Conservation (phyloP, 345 rosid species). For the Euphorbia lathyris region DNA sequence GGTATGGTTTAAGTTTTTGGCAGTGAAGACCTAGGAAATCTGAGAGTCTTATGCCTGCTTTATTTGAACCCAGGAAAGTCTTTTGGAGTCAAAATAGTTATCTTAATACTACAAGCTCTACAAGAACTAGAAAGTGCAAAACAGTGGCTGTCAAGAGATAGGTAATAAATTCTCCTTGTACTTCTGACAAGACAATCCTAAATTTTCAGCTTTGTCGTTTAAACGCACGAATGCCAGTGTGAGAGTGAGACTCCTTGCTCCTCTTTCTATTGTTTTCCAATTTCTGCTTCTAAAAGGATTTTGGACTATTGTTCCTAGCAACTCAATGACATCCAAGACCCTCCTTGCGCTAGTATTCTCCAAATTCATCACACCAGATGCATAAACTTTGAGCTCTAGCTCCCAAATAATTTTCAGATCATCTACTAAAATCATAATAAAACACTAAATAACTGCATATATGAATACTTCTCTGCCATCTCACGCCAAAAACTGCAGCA, state of each 20-base stretch:
- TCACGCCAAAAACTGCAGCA: background rate
- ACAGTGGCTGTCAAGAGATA: background rate
- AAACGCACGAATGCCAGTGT: background rate
- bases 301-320: too few relatives aligned
- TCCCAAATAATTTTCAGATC: background rate
- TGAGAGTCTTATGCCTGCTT: background rate
- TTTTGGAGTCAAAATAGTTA: background rate
- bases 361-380: slow-evolving; percentile 6
- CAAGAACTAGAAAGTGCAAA: background rate
- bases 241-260: too few relatives aligned
- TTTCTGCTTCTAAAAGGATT: background rate
- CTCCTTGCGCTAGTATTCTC: background rate
- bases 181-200: background rate
- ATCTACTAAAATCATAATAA: background rate
- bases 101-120: background rate
- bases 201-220: background rate
- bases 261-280: background rate
- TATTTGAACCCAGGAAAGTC: background rate
- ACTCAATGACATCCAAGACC: background rate
- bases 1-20: background rate
- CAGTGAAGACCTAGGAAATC: background rate
- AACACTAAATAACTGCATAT: background rate
- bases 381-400: background rate
- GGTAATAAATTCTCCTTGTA: background rate
- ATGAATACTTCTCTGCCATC: background rate